Conservation (phyloP, 225 moss, liverwort and hornwort genomes). For the Pseudisothecium myosuroides region DNA sequence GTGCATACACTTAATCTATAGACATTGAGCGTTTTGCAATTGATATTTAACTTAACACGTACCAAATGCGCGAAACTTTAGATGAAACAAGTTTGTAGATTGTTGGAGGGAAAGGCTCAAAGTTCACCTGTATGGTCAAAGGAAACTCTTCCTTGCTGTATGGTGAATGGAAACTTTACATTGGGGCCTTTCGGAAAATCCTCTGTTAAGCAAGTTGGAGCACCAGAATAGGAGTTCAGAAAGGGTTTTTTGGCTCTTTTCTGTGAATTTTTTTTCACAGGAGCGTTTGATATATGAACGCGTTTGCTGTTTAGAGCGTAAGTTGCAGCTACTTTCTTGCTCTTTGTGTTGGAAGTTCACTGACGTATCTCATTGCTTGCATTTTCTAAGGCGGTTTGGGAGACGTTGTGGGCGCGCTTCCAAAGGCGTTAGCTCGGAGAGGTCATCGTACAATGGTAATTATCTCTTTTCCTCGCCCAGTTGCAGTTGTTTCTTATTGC, state of each 20-base stretch:
- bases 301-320: background rate
- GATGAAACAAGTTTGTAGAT: background rate
- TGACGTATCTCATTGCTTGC: background rate
- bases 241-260: background rate
- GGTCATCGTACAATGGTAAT: constrained; percentile 83
- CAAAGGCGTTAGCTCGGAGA: constrained; percentile 72
- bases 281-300: background rate
- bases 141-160: background rate
- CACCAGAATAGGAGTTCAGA: background rate
- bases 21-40: background rate
- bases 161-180: background rate
- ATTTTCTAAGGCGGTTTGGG: constrained; percentile 66
- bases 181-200: background rate
- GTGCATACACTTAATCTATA: background rate
- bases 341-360: background rate
- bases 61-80: background rate
- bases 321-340: background rate
- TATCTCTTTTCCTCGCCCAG: background rate
- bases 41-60: background rate
- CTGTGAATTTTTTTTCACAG: background rate
- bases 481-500: background rate
- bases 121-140: background rate
- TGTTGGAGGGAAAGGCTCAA: background rate
- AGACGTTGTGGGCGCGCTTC: constrained; percentile 84
- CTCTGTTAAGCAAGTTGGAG: background rate